Base-by-base conservation (phyloP, 257 asterid species). In the Solanum pinnatisectum region DNA sequence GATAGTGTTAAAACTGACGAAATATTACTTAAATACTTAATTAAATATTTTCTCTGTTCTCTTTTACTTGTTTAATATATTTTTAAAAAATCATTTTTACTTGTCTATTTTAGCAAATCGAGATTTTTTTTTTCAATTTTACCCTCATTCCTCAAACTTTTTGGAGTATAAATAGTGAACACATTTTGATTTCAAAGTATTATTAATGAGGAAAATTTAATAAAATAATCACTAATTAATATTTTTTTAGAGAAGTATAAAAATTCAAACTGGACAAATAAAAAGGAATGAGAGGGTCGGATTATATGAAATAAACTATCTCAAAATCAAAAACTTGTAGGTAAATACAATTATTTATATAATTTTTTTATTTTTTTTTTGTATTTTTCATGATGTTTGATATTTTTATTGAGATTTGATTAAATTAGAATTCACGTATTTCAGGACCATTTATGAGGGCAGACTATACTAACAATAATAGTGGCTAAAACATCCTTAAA, bases 401-500 rank as follows among this genome's bases (percentile, higher is more conserved):
- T 30, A 70, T 7, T 70, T 6, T 30, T 6, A 32, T 15, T 70
- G 0, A 25, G 1, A 27, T 6, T 30, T 8, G 0, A 70, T 0
- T 70, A 1, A 30, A 70, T 30, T 32, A 1, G 0, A 15, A 70
- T 70, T 32, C 0, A 0, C 5, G 0, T 13, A 16, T 56, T 18
- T 7, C 1, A 3, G 0, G 1, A 14, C 0, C 10, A 67, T 67
- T 13, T 27, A 5, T 12, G 1, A 27, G 4, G 10, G 39, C 6
- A 15, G 11, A 0, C 23, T 30, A 13, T 44, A 79, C 27, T 27
- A 27, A 46, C 67, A 79, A 30, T 15, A 16, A 10, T 44, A 30
- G 37, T 46, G 40, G 68, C 68, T 46, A 46, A 81, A 81, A 81
- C 30, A 46, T 81, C 68, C 42, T 81, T 81, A 46, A 46, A 81